These are phyloP conservation scores for Paramecium sonneborni DNA, from an alignment of 73 alveolate genomes.

Conservation along the genomic window DNA sequence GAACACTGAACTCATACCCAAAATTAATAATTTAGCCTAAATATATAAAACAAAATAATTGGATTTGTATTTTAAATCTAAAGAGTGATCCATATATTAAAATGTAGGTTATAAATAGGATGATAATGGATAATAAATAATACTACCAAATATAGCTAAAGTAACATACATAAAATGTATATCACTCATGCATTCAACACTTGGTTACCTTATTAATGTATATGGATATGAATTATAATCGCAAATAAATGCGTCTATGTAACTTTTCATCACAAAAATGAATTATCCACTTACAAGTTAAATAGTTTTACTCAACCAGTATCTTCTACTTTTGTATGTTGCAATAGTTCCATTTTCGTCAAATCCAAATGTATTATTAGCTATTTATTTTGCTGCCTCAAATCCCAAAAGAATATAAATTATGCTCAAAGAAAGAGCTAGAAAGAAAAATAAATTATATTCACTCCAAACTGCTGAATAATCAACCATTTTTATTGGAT, in stretches of 20 bases:
- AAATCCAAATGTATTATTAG: neutral
- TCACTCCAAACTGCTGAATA: neutral
- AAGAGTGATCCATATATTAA: conserved; percentile 12
- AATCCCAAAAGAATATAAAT: neutral
- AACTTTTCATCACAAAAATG: neutral
- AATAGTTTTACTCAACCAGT: neutral
- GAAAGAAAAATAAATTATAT: neutral
- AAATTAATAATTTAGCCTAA: conserved; percentile 2
- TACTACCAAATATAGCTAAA: neutral
- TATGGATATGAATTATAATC: conserved; percentile 3
- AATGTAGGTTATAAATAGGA: neutral
- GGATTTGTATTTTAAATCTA: conserved; percentile 32
- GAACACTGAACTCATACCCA: conserved; percentile 16
- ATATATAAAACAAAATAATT: neutral
- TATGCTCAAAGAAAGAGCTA: neutral
- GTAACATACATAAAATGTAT: neutral
- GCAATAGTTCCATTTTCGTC: neutral
- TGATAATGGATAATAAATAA: conserved; percentile 10
- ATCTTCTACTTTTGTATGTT: neutral
- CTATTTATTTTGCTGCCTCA: neutral
- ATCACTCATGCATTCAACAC: neutral
- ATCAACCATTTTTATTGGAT: neutral
- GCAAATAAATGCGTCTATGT: conserved; percentile 23
- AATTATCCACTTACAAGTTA: conserved; percentile 1
- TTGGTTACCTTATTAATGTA: neutral